Percentiles rank a stretch among this genome's conserved stretches.
These are phyloP conservation scores for Ottelia alismoides DNA, from an alignment of 106 monocot genomes.

Conservation along the genomic window DNA sequence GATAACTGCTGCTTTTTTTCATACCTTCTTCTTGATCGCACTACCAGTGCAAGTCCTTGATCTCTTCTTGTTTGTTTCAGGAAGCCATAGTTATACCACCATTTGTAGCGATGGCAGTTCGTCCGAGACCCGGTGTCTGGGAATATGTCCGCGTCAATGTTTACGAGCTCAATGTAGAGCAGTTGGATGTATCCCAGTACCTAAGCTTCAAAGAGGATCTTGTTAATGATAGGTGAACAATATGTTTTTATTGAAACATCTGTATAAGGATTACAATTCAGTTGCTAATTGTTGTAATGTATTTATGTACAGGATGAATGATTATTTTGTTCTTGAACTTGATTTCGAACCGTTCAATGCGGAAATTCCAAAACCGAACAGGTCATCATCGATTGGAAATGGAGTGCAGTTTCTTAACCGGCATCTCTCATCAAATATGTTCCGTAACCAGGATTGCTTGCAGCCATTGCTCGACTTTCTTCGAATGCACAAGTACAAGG, in stretches of 20 bases:
- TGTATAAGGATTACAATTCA: no score
- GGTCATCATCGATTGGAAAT: slow-evolving; percentile 85
- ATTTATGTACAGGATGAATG: slow-evolving; percentile 27
- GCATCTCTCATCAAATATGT: slow-evolving; percentile 85
- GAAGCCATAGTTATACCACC: slow-evolving; percentile 88
- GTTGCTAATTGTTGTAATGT: no score
- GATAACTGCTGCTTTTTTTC: no score
- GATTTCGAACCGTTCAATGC: slow-evolving; percentile 92
- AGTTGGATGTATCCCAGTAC: slow-evolving; percentile 59
- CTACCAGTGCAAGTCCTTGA: no score
- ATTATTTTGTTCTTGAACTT: slow-evolving; percentile 60
- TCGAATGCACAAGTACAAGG: slow-evolving; percentile 61
- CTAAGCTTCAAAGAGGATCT: slow-evolving; percentile 87
- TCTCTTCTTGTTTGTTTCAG: no score
- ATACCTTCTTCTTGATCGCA: no score
- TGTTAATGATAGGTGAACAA: no score
- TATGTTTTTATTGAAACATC: no score
- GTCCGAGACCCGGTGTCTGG: slow-evolving; percentile 85
- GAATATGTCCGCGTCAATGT: slow-evolving; percentile 85
- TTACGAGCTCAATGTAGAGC: slow-evolving; percentile 77
- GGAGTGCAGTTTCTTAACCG: slow-evolving; percentile 92
- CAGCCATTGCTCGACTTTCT: slow-evolving; percentile 82
- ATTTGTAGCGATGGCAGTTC: slow-evolving; percentile 84
- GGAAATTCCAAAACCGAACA: slow-evolving; percentile 43
- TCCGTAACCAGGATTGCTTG: slow-evolving; percentile 65